Evolutionary conservation across 495 filamentous ascomycete genomes (phyloP).

Genomic region (Trichocladium uniseriatum): DNA sequence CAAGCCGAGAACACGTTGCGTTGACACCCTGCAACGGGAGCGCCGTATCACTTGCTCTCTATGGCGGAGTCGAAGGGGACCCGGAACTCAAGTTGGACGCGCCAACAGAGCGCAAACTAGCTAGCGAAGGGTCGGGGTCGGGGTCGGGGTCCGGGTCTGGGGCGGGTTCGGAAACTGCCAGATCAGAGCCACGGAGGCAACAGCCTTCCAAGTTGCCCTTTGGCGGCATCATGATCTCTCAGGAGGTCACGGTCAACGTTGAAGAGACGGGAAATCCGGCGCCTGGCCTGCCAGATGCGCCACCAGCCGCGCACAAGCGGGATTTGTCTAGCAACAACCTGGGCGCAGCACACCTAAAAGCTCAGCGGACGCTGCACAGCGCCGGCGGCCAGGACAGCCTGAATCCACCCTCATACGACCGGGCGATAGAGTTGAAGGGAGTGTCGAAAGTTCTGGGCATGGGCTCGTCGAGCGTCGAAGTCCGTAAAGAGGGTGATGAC

Average conservation of each 20-base stretch:
- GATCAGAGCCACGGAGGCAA: neutral
- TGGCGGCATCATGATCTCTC: conserved; percentile 37
- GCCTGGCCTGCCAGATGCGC: neutral
- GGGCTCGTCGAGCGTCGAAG: conserved; percentile 14
- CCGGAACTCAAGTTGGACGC: too few relatives aligned
- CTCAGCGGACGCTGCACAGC: neutral
- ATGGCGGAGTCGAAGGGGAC: neutral
- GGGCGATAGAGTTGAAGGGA: conserved; percentile 7
- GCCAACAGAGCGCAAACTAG: too few relatives aligned
- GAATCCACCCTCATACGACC: too few relatives aligned
- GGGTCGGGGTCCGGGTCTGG: neutral
- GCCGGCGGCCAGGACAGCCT: neutral
- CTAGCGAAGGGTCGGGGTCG: too few relatives aligned
- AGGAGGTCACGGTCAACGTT: conserved; percentile 30
- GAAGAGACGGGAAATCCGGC: neutral
- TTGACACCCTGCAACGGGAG: conserved; percentile 10
- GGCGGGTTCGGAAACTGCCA: neutral
- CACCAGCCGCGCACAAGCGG: neutral
- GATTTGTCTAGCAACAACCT: neutral
- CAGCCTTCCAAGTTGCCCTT: conserved; percentile 10
- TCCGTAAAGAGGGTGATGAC: conserved; percentile 19
- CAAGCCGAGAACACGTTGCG: conserved; percentile 12
- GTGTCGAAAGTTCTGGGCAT: conserved; percentile 8
- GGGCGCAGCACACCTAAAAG: neutral
- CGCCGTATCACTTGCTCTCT: conserved; percentile 8